Conservation (phyloP, 805 yeast species). For the Metschnikowia drakensbergensis region DNA sequence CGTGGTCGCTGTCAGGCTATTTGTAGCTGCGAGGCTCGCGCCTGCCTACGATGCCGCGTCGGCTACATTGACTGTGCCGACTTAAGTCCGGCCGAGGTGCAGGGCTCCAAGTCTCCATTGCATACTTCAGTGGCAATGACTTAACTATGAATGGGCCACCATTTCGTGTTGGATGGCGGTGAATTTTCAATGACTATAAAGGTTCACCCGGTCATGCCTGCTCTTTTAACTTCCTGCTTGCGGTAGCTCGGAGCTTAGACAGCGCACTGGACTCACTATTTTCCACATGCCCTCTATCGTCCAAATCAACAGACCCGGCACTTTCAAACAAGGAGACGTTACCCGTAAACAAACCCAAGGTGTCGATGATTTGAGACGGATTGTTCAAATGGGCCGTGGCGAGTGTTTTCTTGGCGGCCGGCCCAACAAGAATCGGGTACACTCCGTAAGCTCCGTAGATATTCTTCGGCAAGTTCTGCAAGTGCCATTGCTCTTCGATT, state of each 20-base stretch:
- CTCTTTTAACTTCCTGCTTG: slow-evolving; percentile 8
- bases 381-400: slow-evolving; percentile 84
- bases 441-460: slow-evolving; percentile 56
- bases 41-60: background rate
- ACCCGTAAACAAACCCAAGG: slow-evolving; percentile 77
- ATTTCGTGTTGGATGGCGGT: background rate
- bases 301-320: slow-evolving; percentile 70
- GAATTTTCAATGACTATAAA: background rate
- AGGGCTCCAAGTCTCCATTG: background rate
- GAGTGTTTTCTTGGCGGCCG: slow-evolving; percentile 79
- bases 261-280: slow-evolving; percentile 43
- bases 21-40: background rate
- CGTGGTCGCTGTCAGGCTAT: background rate
- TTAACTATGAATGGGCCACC: background rate
- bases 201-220: slow-evolving; percentile 1
- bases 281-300: slow-evolving; percentile 69
- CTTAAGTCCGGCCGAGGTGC: background rate
- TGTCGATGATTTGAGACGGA: slow-evolving; percentile 80
- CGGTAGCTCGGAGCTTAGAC: slow-evolving; percentile 34
- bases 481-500: slow-evolving; percentile 54
- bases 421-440: slow-evolving; percentile 88
- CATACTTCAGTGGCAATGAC: background rate
- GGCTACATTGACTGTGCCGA: background rate
- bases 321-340: slow-evolving; percentile 73
- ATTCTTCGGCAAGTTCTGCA: slow-evolving; percentile 39